phyloP scores from a whole-genome alignment of 495 filamentous ascomycete genomes.

The Trichoderma gamsii region DNA sequence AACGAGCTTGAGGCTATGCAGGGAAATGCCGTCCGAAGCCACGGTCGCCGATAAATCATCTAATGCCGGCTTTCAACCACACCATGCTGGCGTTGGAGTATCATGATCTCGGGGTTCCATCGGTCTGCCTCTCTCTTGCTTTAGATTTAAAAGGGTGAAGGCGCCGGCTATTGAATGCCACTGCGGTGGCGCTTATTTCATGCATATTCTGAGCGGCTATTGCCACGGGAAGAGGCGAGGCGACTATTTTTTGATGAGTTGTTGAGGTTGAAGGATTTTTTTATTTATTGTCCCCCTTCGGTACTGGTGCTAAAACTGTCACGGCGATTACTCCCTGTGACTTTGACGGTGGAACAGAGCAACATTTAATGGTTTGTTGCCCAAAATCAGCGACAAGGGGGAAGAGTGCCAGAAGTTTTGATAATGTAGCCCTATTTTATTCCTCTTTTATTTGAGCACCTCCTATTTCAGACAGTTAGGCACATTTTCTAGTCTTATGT shows the following conservation, averaged over 20 bases:
- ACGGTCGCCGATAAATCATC: conserved; percentile 76
- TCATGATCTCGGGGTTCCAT: not conserved
- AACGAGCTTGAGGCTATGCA: conserved; percentile 88
- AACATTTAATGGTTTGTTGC: not conserved
- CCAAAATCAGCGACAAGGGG: conserved; percentile 8
- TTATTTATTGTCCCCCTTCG: not conserved
- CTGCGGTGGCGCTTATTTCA: conserved; percentile 10
- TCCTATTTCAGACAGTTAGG: conserved; percentile 12
- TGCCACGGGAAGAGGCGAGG: not conserved
- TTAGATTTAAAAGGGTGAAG: not conserved
- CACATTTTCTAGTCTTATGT: conserved; percentile 16
- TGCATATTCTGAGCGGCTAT: conserved; percentile 21
- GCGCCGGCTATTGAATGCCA: not conserved
- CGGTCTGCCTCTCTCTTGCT: not conserved
- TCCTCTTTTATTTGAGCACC: conserved; percentile 14
- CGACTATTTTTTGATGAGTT: conserved; percentile 6
- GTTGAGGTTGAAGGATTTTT: conserved; percentile 9
- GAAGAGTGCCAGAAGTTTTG: conserved; percentile 5
- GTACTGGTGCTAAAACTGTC: not conserved
- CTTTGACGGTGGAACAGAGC: not conserved
- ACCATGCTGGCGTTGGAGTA: conserved; percentile 78
- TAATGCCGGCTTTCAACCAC: not conserved
- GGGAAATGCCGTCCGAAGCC: conserved; percentile 84
- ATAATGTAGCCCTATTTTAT: conserved; percentile 14
- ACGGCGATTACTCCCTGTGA: not conserved